Conservation (phyloP, 768 basidiomycete species). For the Lactarius hatsudake region DNA sequence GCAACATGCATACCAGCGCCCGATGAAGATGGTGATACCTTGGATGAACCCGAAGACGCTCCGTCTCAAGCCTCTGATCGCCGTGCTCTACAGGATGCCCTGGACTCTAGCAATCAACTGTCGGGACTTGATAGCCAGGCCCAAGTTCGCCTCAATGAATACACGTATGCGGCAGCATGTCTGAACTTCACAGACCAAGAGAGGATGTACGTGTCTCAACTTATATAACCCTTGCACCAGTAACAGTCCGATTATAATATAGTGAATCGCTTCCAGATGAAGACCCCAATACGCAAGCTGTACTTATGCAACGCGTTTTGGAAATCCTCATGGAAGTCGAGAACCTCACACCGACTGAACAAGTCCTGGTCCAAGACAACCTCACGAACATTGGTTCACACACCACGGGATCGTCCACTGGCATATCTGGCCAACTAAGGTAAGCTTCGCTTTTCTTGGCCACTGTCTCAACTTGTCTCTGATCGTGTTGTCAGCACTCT, state of each 20-base stretch:
- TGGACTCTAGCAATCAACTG: not conserved
- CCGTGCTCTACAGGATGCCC: not conserved
- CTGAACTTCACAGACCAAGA: not conserved
- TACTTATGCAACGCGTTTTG: not conserved
- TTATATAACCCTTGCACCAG: not conserved
- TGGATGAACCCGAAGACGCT: not conserved
- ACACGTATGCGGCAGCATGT: not conserved
- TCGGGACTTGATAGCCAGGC: not conserved
- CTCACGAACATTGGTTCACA: not conserved
- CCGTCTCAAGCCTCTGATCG: not conserved
- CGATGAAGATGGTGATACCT: too few species aligned
- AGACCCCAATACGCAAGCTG: not conserved
- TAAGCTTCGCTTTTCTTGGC: too few species aligned
- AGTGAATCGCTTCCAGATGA: not conserved
- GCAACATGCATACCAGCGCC: too few species aligned
- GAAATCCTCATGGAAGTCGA: not conserved
- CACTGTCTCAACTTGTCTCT: not conserved
- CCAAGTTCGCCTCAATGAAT: not conserved
- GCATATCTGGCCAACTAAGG: too few species aligned
- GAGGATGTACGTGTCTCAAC: not conserved
- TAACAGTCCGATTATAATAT: not conserved
- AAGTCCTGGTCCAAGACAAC: not conserved
- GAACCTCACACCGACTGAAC: not conserved
- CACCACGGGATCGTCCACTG: too few species aligned
- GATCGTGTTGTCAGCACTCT: not conserved